phyloP scores from a whole-genome alignment of 2,329 filamentous ascomycete species.

The Aspergillus udagawae region DNA sequence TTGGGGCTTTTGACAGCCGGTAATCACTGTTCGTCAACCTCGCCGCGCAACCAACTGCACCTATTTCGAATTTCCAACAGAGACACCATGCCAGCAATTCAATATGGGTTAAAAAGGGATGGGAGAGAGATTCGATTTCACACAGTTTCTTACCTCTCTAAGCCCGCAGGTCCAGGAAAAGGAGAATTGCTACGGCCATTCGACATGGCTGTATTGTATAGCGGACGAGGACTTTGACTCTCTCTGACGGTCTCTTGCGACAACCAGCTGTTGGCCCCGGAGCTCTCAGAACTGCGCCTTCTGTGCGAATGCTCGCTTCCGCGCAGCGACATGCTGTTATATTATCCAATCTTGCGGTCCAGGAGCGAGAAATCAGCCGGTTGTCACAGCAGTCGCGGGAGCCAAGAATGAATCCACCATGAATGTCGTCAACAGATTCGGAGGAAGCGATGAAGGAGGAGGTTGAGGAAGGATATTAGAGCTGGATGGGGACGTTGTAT shows the following conservation, averaged over 20 bases:
- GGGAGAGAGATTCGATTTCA: not conserved
- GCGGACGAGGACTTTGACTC: constrained; percentile 16
- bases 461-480: not conserved
- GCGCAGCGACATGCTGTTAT: constrained; percentile 29
- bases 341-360: constrained; percentile 13
- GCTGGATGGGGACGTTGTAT: not conserved
- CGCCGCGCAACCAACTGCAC: not conserved
- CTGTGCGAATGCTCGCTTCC: constrained; percentile 30
- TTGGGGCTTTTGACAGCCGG: not conserved
- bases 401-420: constrained; percentile 16
- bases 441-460: not conserved
- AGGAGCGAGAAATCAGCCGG: constrained; percentile 20
- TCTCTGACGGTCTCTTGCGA: constrained; percentile 40
- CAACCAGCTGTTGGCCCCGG: constrained; percentile 34
- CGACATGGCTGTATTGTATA: constrained; percentile 18
- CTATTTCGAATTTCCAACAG: not conserved
- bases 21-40: not conserved
- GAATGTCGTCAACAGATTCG: constrained; percentile 11
- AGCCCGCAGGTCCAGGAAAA: constrained; percentile 21
- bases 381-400: constrained; percentile 10
- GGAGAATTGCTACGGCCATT: constrained; percentile 26
- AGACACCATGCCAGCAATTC: not conserved
- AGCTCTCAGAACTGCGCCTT: constrained; percentile 40
- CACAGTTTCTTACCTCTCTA: constrained; percentile 30
- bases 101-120: not conserved